Evolutionary conservation across 2,329 filamentous ascomycete species (phyloP), one percentile per base, ranked within the genome.

Genomic region (Phialemoniopsis sp.): DNA sequence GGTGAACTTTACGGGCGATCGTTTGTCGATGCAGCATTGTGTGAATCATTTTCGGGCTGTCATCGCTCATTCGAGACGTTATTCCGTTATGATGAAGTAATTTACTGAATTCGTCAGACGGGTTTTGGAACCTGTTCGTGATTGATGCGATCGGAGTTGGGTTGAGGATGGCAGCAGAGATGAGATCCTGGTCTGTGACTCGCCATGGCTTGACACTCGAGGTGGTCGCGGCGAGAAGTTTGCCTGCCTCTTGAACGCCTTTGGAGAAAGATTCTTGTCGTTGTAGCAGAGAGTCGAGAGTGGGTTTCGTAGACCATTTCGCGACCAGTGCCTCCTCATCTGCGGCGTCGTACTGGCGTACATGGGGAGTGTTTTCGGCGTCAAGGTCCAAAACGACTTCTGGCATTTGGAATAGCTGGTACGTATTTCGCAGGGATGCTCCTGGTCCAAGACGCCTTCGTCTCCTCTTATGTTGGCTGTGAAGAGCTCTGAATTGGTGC

Each of bases 301-400:
- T 38, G 5, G 47, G 43, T 13, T 48, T 36, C 14, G 35, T n/a
- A 3, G 36, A 30, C 60, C 62, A 70, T 40, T 45, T 54, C 14
- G 43, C 47, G 30, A 29, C 33, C 43, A 60, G 55, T 4, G 37
- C 45, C n/a, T 46, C 51, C 38, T 67, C 66, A 33, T 70, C 58
- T 5, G 49, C 45, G 4, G 60, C 46, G 34, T 64, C 56, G 39
- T 57, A 67, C 3, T 55, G 50, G 19, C 72, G 68, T 30, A 77
- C 71, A 34, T 60, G 53, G 2, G 50, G 56, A 45, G 52, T 67
- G 15, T 67, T 61, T 43, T 69, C 63, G 33, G 70, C 68, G 46
- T 78, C 75, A 30, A 80, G 68, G 42, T 79, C 72, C 30, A 79
- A 60, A 3, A 77, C 52, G 10, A 70, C 45, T 14, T 61, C 39